phyloP scores from a whole-genome alignment of 257 asterid genomes.

The Craterostigma plantagineum region DNA sequence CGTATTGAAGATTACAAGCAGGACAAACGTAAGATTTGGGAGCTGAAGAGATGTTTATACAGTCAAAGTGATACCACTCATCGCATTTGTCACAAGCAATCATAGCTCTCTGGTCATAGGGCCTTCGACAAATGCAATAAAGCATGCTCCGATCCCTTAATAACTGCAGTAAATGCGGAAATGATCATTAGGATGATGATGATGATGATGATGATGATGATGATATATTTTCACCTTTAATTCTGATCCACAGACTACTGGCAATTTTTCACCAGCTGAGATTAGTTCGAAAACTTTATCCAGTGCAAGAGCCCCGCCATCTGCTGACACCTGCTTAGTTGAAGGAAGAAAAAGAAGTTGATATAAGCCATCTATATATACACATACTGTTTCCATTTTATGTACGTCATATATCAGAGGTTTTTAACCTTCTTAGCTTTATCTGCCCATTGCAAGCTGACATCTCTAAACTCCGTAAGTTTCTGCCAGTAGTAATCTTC shows the following conservation, averaged over 20 bases:
- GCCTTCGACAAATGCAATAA: constrained; percentile 81
- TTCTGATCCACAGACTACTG: constrained; percentile 44
- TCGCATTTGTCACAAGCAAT: constrained; percentile 80
- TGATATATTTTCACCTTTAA: too few relatives aligned
- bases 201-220: too few relatives aligned
- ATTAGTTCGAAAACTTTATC: constrained; percentile 64
- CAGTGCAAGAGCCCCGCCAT: constrained; percentile 61
- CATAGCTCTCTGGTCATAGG: constrained; percentile 69
- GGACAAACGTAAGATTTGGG: constrained; percentile 75
- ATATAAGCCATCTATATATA: too few relatives aligned
- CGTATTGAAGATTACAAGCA: constrained; percentile 43
- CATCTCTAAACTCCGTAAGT: constrained; percentile 30
- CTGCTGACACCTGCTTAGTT: constrained; percentile 41
- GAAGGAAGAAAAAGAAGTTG: constrained; percentile 1
- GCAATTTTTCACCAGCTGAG: constrained; percentile 46
- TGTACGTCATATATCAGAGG: constrained; percentile 6
- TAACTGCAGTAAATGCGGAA: constrained; percentile 29
- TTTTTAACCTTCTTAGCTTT: constrained; percentile 50
- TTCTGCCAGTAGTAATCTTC: constrained; percentile 46
- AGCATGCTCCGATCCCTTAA: constrained; percentile 89
- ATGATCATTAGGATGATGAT: too few relatives aligned
- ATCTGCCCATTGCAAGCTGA: constrained; percentile 59
- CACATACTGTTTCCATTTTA: too few relatives aligned
- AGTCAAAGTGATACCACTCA: constrained; percentile 95
- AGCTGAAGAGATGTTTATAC: constrained; percentile 47